phyloP scores from a whole-genome alignment of 768 basidiomycete species.

The Ephemerocybe angulata region DNA sequence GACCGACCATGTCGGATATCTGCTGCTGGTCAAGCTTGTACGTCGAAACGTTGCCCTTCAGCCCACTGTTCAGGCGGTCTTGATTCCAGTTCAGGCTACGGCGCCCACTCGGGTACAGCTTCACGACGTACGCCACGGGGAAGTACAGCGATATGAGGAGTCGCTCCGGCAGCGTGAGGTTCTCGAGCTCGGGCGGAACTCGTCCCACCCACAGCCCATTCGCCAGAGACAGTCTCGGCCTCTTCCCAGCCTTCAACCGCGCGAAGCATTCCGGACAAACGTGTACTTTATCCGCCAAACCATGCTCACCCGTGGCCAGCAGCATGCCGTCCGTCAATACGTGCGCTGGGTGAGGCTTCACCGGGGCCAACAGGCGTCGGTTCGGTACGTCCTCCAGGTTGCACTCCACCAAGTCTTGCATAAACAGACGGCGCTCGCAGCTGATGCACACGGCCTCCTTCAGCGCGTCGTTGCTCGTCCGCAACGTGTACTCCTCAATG shows the following conservation, averaged over 20 bases:
- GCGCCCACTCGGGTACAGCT: conserved; percentile 31
- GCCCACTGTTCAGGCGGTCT: conserved; percentile 13
- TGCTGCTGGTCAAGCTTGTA: conserved; percentile 11
- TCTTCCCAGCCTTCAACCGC: neutral
- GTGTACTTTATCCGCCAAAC: neutral
- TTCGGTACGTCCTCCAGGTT: neutral
- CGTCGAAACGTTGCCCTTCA: conserved; percentile 34
- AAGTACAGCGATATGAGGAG: conserved; percentile 30
- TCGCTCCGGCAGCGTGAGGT: conserved; percentile 31
- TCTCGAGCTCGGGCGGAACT: conserved; percentile 21
- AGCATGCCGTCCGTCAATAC: conserved; percentile 3
- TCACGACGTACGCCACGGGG: conserved; percentile 32
- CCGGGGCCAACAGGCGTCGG: conserved; percentile 1
- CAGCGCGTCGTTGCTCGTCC: neutral
- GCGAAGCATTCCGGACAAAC: conserved; percentile 12
- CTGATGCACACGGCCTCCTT: neutral
- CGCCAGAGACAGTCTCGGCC: conserved; percentile 25
- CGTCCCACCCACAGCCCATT: conserved; percentile 40
- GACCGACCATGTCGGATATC: conserved; percentile 21
- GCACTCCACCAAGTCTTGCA: neutral
- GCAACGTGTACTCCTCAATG: neutral
- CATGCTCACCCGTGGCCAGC: neutral
- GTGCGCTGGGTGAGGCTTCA: neutral
- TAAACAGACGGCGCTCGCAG: neutral
- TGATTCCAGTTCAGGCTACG: conserved; percentile 12